phyloP scores from a whole-genome alignment of 176 grass and related monocot genomes.

The maize (Zea mays) region DNA sequence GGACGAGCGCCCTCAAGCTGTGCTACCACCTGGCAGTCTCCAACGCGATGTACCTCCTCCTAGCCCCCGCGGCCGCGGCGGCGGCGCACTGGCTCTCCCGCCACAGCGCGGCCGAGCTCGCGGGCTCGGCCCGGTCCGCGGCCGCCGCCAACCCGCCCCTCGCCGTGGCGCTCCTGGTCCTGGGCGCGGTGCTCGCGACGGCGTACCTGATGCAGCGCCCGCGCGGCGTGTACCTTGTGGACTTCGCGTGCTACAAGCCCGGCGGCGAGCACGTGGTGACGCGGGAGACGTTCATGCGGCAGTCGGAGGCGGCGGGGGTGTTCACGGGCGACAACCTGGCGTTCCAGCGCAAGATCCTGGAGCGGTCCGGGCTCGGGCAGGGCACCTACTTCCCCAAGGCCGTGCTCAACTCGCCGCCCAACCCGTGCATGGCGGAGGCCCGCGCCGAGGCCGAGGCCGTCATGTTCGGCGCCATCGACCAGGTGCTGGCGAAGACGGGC shows the following conservation, averaged over 20 bases:
- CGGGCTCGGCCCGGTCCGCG: background rate
- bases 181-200: background rate
- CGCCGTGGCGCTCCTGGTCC: background rate
- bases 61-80: slow-evolving; percentile 20
- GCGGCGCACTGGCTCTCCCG: background rate
- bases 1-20: slow-evolving; percentile 31
- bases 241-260: slow-evolving; percentile 47
- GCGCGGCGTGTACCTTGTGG: slow-evolving; percentile 30
- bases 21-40: slow-evolving; percentile 53
- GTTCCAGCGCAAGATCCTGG: slow-evolving; percentile 82
- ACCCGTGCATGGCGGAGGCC: slow-evolving; percentile 93
- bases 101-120: slow-evolving; percentile 13
- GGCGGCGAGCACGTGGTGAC: slow-evolving; percentile 33
- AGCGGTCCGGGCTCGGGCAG: slow-evolving; percentile 70
- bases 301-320: slow-evolving; percentile 30
- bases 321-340: slow-evolving; percentile 72
- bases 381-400: slow-evolving; percentile 66
- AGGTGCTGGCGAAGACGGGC: slow-evolving; percentile 59
- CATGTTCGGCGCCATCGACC: slow-evolving; percentile 87
- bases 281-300: slow-evolving; percentile 67
- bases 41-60: slow-evolving; percentile 49
- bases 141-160: background rate
- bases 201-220: slow-evolving; percentile 38
- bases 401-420: slow-evolving; percentile 59
- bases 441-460: slow-evolving; percentile 76